Evolutionary conservation across 208 protist species (phyloP), one percentile per base, ranked within the genome.

Genomic region (Trypanosoma brucei): DNA sequence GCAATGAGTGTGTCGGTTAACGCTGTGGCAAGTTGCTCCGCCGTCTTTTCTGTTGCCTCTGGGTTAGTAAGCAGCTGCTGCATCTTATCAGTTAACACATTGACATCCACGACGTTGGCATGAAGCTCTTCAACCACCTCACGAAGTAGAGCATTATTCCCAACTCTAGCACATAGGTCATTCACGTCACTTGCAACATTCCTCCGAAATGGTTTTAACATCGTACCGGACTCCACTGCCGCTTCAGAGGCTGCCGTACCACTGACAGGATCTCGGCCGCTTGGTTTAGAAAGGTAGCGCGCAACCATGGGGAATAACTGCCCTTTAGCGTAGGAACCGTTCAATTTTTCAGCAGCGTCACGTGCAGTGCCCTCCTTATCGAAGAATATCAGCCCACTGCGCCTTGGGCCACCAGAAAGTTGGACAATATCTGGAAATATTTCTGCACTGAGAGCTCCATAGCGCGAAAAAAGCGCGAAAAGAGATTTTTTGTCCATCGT

Each of bases 311-410:
- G 83, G 4, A 73, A 70, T 0, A 70, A 62, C 60, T 90, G 81
- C 34, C 74, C 75, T 48, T 78, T 75, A 44, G 76, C 75, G 34
- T 84, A 75, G 33, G 83, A 88, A 56, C 79, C 67, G 65, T 90
- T 72, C 49, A 90, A 72, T 62, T 84, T 86, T 39, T 76, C 67
- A 35, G 83, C 86, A n/a, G 83, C 86, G 58, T 84, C 76, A 37
- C 73, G 65, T 8, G 83, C 86, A 65, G 80, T 80, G 35, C 51
- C 69, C 33, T 77, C 61, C 3, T 78, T 83, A 54, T 33, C 59
- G 57, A 93, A 91, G 50, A 93, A 64, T 3, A 78, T 81, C 11
- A 93, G 81, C 37, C 86, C 83, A 63, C 81, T 88, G 55, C 75
- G 58, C 11, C 79, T 74, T 45, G 50, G 44, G 35, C 81, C 83